phyloP scores from a whole-genome alignment of 495 filamentous ascomycete species.

The Tuber brumale region DNA sequence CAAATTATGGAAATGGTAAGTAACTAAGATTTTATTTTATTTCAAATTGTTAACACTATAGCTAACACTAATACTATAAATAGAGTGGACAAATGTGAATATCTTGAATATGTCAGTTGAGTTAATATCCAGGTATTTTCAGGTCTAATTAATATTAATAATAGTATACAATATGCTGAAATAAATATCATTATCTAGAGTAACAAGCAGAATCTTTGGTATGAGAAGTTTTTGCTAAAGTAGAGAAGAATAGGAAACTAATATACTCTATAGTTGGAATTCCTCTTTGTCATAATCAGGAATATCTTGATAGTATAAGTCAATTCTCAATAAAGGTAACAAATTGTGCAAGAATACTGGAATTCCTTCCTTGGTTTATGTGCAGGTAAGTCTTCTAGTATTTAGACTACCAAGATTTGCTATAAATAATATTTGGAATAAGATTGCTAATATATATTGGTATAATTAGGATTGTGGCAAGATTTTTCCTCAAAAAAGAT shows the following conservation, averaged over 20 bases:
- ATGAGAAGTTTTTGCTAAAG: neutral
- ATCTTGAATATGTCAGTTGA: neutral
- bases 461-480: neutral
- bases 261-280: neutral
- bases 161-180: too few species aligned
- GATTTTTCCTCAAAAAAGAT: neutral
- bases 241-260: too few species aligned
- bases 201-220: neutral
- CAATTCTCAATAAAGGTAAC: neutral
- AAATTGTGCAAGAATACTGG: fast-evolving
- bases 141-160: too few species aligned
- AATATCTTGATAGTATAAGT: neutral
- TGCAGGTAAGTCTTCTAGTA: too few species aligned
- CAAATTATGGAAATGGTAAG: neutral
- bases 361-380: neutral
- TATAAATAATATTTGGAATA: too few species aligned
- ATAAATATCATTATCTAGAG: neutral
- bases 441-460: neutral
- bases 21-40: too few species aligned
- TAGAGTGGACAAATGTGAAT: constrained; percentile 10
- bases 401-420: neutral
- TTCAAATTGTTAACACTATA: too few species aligned
- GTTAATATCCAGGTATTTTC: neutral
- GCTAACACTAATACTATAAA: neutral
- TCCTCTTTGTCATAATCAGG: neutral